Conservation (phyloP, 2,329 filamentous ascomycete genomes). For the Tolypocladium tropicale region DNA sequence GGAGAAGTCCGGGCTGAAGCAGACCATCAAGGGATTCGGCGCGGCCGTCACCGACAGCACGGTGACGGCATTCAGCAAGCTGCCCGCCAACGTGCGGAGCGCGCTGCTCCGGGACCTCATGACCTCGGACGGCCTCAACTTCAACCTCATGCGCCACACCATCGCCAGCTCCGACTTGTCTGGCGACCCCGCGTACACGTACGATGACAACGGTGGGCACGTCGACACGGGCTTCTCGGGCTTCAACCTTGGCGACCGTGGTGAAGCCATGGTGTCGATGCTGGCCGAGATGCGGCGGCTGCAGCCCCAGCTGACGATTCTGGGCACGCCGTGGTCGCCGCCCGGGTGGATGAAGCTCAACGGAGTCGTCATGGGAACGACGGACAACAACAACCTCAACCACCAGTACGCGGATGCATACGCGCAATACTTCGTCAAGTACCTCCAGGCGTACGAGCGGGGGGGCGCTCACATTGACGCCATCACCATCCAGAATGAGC, state of each 20-base stretch:
- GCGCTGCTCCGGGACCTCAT: constrained; percentile 24
- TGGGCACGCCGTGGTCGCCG: constrained; percentile 28
- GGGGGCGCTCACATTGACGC: constrained; percentile 26
- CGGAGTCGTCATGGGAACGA: constrained; percentile 20
- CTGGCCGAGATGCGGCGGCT: constrained; percentile 23
- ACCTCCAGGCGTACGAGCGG: constrained; percentile 26
- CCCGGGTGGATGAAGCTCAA: constrained; percentile 33
- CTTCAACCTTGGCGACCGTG: constrained; percentile 27
- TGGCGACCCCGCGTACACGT: constrained; percentile 26
- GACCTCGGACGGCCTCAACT: constrained; percentile 25
- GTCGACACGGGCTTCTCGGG: constrained; percentile 6
- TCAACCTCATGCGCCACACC: constrained; percentile 28
- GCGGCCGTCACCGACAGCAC: constrained; percentile 31
- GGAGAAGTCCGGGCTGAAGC: constrained; percentile 24
- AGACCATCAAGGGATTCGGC: constrained; percentile 30
- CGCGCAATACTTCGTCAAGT: constrained; percentile 30
- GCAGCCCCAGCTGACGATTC: constrained; percentile 22
- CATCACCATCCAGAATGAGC: constrained; percentile 35
- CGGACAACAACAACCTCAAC: constrained; percentile 27
- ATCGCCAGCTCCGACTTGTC: constrained; percentile 30
- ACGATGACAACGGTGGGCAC: constrained; percentile 18
- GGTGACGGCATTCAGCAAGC: constrained; percentile 24
- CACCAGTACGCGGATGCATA: constrained; percentile 17
- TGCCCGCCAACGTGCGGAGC: constrained; percentile 16
- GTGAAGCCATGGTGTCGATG: constrained; percentile 26